Evolutionary conservation across 2,329 filamentous ascomycete genomes (phyloP), one percentile per base, ranked within the genome.

Genomic region (Fusarium camptoceras): DNA sequence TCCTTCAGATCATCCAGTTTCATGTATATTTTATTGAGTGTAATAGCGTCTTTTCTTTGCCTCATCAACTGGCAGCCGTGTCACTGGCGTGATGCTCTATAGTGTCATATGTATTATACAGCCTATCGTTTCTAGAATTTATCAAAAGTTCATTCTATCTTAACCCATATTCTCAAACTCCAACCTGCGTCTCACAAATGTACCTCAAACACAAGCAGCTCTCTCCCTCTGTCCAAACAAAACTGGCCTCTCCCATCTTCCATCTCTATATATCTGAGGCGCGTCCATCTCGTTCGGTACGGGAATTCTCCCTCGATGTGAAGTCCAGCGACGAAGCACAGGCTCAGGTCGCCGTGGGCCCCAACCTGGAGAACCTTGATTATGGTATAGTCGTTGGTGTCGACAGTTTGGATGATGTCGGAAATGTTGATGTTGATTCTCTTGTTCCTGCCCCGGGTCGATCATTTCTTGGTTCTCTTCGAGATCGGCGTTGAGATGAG

Each of bases 271-370:
- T 22, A 74, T 59, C 58, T 75, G 73, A n/a, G 73, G 73, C 9
- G 73, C 73, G 46, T 75, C 73, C 73, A 75, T 75, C 10, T 70
- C 69, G 34, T 75, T 75, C 15, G 25, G 53, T 24, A 44, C 41
- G 8, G 53, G 44, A 5, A 39, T 4, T 3, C 43, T 12, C 37
- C 42, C 47, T 22, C 11, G 16, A 10, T 71, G 51, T 16, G 20
- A 46, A 39, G 24, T 27, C 28, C 51, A 8, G 59, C 34, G 7
- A 48, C 16, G 11, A 1, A 65, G 14, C 11, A 49, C 27, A 15
- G 62, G 57, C 6, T 61, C 49, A 8, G 70, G 70, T 18, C 22
- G 47, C 11, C 28, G 66, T 18, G 39, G 59, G n/a, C 43, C 22
- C 56, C 44, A 41, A 14, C 22, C 22, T 11, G 7, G 25, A 24